Conservation (phyloP, 2,329 filamentous ascomycete species). For the Aspergillus terreus region DNA sequence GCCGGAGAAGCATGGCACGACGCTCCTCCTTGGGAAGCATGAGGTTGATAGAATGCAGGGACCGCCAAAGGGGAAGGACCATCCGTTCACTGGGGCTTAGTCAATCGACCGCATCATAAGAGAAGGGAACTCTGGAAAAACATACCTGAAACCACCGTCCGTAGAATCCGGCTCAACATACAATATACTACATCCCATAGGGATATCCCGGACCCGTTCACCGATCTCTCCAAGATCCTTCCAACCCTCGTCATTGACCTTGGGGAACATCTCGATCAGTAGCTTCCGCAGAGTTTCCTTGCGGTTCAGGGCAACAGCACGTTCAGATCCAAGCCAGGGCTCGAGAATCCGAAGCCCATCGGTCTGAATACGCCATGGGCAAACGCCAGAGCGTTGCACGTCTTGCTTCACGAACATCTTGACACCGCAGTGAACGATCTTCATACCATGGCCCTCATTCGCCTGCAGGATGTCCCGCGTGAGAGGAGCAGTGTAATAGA, state of each 20-base stretch:
- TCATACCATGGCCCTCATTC: slow-evolving; percentile 88
- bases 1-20: slow-evolving; percentile 80
- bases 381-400: slow-evolving; percentile 78
- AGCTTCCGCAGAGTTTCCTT: slow-evolving; percentile 77
- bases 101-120: not conserved
- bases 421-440: slow-evolving; percentile 93
- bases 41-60: slow-evolving; percentile 84
- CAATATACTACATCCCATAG: slow-evolving; percentile 89
- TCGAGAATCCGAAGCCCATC: slow-evolving; percentile 90
- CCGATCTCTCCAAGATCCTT: slow-evolving; percentile 81
- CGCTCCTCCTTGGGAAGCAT: slow-evolving; percentile 99
- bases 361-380: slow-evolving; percentile 91
- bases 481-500: slow-evolving; percentile 89
- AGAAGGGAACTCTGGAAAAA: not conserved
- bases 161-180: slow-evolving; percentile 67
- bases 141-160: slow-evolving; percentile 55
- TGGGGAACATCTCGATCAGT: slow-evolving; percentile 95
- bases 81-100: slow-evolving; percentile 63
- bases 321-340: slow-evolving; percentile 76
- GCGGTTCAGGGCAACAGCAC: slow-evolving; percentile 70
- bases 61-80: slow-evolving; percentile 91
- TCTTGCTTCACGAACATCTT: slow-evolving; percentile 99
- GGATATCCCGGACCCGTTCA: slow-evolving; percentile 71
- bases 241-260: slow-evolving; percentile 71
- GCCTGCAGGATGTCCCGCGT: slow-evolving; percentile 78